Evolutionary conservation across 768 basidiomycete species (phyloP).

Genomic region (Boletus tomentosulus): DNA sequence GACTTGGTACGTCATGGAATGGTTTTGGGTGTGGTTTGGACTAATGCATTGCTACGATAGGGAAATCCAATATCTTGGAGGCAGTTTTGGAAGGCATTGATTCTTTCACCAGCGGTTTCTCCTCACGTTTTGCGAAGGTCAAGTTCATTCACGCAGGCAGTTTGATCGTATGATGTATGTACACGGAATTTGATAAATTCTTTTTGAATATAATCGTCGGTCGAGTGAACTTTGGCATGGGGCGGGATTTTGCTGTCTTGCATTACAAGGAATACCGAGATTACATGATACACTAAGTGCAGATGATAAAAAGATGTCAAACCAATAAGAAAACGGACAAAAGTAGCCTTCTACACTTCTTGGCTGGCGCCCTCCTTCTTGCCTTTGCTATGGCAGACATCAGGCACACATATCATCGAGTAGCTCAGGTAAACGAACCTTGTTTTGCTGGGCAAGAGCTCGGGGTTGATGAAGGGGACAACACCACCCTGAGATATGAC

Average conservation of each 20-base stretch:
- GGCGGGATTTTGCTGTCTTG: neutral
- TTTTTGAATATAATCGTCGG: neutral
- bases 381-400: slow-evolving; percentile 26
- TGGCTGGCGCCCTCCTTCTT: slow-evolving; percentile 33
- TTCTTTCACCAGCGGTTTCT: slow-evolving; percentile 47
- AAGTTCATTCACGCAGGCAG: neutral
- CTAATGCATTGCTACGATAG: slow-evolving; percentile 30
- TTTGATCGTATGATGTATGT: neutral
- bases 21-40: neutral
- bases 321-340: slow-evolving; percentile 15
- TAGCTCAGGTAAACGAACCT: slow-evolving; percentile 16
- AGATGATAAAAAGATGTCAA: slow-evolving; percentile 29
- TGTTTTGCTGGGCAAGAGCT: slow-evolving; percentile 30
- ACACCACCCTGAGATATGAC: slow-evolving; percentile 92
- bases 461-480: slow-evolving; percentile 61
- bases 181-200: too few relatives aligned
- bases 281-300: slow-evolving; percentile 28
- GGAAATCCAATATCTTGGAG: slow-evolving; percentile 80
- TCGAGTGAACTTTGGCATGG: neutral
- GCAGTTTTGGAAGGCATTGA: slow-evolving; percentile 64
- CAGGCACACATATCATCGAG: neutral
- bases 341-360: slow-evolving; percentile 23
- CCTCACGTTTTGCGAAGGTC: slow-evolving; percentile 48
- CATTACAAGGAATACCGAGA: slow-evolving; percentile 15
- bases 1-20: slow-evolving; percentile 49